phyloP scores from a whole-genome alignment of 352 stramenopile genomes.

The Phytophthora macrochlamydospora region DNA sequence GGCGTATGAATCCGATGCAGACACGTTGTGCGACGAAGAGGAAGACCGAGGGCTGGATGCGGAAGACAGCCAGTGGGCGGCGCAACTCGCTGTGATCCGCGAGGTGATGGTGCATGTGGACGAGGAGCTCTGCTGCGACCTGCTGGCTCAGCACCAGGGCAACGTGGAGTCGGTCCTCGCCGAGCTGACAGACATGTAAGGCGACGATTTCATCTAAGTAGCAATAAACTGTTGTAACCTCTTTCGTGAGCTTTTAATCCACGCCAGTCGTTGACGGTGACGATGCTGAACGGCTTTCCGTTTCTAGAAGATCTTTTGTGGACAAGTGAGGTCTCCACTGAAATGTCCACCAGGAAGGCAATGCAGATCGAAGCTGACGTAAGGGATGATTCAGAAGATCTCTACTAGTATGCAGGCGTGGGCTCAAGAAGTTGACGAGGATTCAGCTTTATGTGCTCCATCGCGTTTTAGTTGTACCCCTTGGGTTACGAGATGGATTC shows the following conservation, averaged over 20 bases:
- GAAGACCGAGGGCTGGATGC: conserved; percentile 60
- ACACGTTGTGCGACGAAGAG: conserved; percentile 67
- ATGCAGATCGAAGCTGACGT: no score
- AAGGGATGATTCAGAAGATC: no score
- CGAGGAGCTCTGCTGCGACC: conserved; percentile 43
- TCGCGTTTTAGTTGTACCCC: no score
- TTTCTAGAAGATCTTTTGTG: no score
- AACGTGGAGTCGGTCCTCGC: conserved; percentile 61
- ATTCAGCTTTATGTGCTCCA: no score
- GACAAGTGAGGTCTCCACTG: no score
- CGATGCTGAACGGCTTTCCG: background rate
- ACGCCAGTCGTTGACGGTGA: background rate
- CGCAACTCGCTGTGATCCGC: conserved; percentile 52
- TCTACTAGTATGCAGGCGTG: no score
- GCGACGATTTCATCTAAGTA: conserved; percentile 14
- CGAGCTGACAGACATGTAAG: conserved; percentile 69
- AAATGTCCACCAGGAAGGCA: no score
- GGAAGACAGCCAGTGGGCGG: conserved; percentile 45
- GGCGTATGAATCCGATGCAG: conserved; percentile 61
- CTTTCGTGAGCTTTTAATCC: background rate
- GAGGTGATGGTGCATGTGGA: conserved; percentile 61
- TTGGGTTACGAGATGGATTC: no score
- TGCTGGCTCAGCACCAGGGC: conserved; percentile 61
- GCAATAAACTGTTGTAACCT: conserved; percentile 31
- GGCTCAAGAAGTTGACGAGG: no score